A percentile compares a stretch with the other conserved stretches of the same genome.
Evolutionary conservation across 768 basidiomycete genomes (phyloP).

Genomic region (Leccinellum luteum): DNA sequence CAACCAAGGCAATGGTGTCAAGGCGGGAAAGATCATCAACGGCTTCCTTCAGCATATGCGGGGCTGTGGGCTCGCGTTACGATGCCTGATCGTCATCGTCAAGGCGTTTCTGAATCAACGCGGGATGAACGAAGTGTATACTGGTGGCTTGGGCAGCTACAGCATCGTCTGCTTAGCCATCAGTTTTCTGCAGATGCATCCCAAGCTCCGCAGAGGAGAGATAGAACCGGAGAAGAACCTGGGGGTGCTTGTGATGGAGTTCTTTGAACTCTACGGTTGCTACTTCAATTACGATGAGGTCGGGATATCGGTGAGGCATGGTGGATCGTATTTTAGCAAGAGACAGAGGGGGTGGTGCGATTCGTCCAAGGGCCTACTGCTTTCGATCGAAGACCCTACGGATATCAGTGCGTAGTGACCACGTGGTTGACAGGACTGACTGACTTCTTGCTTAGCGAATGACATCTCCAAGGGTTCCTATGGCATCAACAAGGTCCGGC

Average conservation of each 20-base stretch:
- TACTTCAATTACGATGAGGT: conserved; percentile 90
- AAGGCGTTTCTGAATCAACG: conserved; percentile 90
- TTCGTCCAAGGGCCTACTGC: conserved; percentile 48
- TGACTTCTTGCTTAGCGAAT: conserved; percentile 56
- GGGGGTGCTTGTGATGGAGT: conserved; percentile 94
- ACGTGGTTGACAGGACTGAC: neutral
- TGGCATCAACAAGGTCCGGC: conserved; percentile 76
- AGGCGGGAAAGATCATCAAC: conserved; percentile 75
- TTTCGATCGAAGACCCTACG: conserved; percentile 93
- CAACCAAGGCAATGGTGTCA: conserved; percentile 84
- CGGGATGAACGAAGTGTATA: conserved; percentile 97
- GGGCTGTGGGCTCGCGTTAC: conserved; percentile 61
- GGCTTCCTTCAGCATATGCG: conserved; percentile 69
- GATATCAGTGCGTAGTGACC: conserved; percentile 66
- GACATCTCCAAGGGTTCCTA: conserved; percentile 91
- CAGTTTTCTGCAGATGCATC: conserved; percentile 96
- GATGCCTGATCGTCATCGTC: conserved; percentile 80
- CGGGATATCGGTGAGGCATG: conserved; percentile 84
- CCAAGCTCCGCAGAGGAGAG: conserved; percentile 85
- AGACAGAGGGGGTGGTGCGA: conserved; percentile 78
- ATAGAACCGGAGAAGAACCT: conserved; percentile 86
- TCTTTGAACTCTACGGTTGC: conserved; percentile 92
- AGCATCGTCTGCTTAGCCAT: conserved; percentile 91
- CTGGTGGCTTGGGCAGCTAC: conserved; percentile 92
- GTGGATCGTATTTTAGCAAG: conserved; percentile 90